phyloP scores from a whole-genome alignment of 176 grass and related monocot genomes.

The Panicum miliaceum region DNA sequence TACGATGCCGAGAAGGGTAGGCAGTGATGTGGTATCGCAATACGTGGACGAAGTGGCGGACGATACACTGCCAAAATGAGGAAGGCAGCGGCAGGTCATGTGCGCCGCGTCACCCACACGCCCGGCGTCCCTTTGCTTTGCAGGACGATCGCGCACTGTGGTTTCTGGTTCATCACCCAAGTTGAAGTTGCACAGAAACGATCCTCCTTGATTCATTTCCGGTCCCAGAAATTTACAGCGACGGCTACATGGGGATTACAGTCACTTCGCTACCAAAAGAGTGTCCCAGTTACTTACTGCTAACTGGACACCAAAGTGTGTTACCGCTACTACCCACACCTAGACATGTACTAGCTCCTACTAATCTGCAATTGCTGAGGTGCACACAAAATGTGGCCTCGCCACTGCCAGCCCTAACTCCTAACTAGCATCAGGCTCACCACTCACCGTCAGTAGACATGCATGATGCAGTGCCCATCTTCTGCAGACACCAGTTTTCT shows the following conservation, averaged over 20 bases:
- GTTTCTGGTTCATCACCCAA: background rate
- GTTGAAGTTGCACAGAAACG: background rate
- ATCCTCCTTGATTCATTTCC: background rate
- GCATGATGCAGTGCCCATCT: background rate
- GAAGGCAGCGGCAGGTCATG: too few species aligned
- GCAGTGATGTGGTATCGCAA: conserved; percentile 9
- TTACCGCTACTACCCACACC: background rate
- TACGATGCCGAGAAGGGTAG: background rate
- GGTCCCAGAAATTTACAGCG: background rate
- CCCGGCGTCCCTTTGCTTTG: too few species aligned
- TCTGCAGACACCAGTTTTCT: background rate
- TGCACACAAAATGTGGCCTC: background rate
- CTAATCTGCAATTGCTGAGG: background rate
- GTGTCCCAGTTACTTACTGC: background rate
- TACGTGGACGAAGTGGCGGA: background rate
- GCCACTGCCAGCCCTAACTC: background rate
- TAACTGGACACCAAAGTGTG: background rate
- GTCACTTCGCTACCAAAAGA: background rate
- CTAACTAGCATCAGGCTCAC: background rate
- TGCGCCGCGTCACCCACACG: too few species aligned
- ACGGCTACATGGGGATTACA: background rate
- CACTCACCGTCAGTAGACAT: background rate
- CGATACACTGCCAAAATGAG: background rate
- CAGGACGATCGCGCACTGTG: too few species aligned
- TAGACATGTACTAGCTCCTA: too few species aligned